Base-by-base conservation (phyloP, 2,329 filamentous ascomycete genomes). In the Colletotrichum noveboracense region DNA sequence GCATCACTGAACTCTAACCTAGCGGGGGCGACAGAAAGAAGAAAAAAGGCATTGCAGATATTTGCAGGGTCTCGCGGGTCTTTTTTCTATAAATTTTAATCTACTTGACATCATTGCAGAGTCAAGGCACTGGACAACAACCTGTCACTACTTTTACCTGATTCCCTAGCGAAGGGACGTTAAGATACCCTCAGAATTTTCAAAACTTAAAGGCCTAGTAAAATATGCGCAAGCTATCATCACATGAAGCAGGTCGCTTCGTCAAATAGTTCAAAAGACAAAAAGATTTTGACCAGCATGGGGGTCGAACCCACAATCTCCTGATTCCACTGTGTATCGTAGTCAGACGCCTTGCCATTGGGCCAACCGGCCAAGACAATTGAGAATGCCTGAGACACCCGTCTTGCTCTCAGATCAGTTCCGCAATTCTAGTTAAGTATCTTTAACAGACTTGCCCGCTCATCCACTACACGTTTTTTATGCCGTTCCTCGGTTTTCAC, bases 261-360 rank as follows among this genome's bases (percentile, higher is more conserved):
- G 2, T 18, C 7, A n/a, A 3, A 10, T n/a, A 6, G 38, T 6
- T n/a, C 38, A 62, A 26, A 52, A 12, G 9, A 30, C 24, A 62
- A 38, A 55, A 38, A 28, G 6, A 36, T 18, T 34, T 66, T 74
- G 74, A 69, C 74, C 74, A 74, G 74, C 74, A 69, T 76, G 74
- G 74, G 74, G 74, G 58, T 74, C 70, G 74, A 74, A 74, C 74
- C 74, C 74, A 74, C 64, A 76, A 73, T 76, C 74, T 76, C 74
- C 74, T 76, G 74, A 76, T 76, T 65, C 58, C 64, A 74, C 70
- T 28, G 34, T 60, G 6, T 21, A 55, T 85, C 83, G 84, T 85
- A 85, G 83, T 86, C 84, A 85, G 83, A 85, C 84, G 84, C 83
- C 84, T 84, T 86, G 83, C 80, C 84, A 85, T 83, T 83, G 81